Base-by-base conservation (phyloP, 164 flowering plant species). In the Tetrastigma voinierianum region DNA sequence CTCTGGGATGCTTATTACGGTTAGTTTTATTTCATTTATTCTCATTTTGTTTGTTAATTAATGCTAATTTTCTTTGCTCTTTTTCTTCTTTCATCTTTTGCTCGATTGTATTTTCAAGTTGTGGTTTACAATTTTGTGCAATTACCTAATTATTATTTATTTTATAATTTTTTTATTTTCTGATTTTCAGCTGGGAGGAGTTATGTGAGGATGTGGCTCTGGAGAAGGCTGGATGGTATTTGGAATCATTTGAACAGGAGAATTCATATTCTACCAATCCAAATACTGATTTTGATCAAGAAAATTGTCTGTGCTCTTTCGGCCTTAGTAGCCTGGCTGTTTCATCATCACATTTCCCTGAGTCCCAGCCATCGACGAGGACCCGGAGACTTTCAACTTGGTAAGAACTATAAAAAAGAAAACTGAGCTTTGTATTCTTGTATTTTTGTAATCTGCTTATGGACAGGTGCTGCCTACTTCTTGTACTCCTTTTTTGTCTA, bases 151-250 rank as follows among this genome's bases (percentile, higher is more conserved):
- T 46, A 17, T 24, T 52, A 17, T 18, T 57, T 2, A 25, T 18
- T 4, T 52, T 64, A 4, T 32, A 4, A 32, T 44, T 16, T 65
- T 10, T 68, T 64, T 40, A 46, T 62, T 56, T 72, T 62, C 1
- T 7, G 16, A 46, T 65, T 76, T 77, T 55, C 78, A 95, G 99
- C 19, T 96, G 99, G 99, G 82, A 87, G 70, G 89, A 86, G 44
- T 96, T 83, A 61, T 88, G 91, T 71, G 78, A 73, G 70, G 99
- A 96, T 81, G 80, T 81, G 54, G 81, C 90, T 15, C 10, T 90
- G 32, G 99, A 96, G 77, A 90, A 84, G 77, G 90, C 86, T 78
- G 88, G 93, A 51, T 82, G 82, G 79, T 88, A 84, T 78, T 65
- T 87, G 59, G 88, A 79, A 54, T 53, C 72, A 65, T 44, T 64